Conservation (phyloP, 2,329 filamentous ascomycete species). For the Sarocladium brachiariae region DNA sequence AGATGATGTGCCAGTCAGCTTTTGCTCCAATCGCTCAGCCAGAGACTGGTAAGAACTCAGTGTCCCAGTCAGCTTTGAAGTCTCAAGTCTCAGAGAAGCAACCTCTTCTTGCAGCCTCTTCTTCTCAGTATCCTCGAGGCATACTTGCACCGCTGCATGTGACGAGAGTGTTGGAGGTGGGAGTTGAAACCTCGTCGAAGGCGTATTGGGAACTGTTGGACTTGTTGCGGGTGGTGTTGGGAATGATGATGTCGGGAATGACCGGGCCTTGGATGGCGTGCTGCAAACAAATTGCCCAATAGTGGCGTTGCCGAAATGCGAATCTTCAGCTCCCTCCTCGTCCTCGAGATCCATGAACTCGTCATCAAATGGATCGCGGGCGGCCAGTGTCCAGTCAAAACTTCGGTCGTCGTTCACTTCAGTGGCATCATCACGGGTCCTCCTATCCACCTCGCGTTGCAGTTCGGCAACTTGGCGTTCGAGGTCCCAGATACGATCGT, state of each 20-base stretch:
- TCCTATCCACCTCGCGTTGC: constrained; percentile 23
- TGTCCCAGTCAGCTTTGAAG: constrained; percentile 38
- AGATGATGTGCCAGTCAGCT: constrained; percentile 21
- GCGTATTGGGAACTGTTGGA: constrained; percentile 31
- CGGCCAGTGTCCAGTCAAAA: constrained; percentile 43
- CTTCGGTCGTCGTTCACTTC: constrained; percentile 6
- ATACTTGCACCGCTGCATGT: constrained; percentile 33
- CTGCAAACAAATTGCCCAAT: constrained; percentile 44
- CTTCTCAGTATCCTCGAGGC: constrained; percentile 35
- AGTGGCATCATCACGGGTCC: constrained; percentile 8
- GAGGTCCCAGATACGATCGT: constrained; percentile 35
- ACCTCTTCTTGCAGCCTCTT: constrained; percentile 39
- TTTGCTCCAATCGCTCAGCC: constrained; percentile 27
- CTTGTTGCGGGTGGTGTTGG: constrained; percentile 51
- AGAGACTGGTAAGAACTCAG: constrained; percentile 41
- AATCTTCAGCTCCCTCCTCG: constrained; percentile 25
- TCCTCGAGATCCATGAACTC: constrained; percentile 32
- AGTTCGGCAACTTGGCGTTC: constrained; percentile 33
- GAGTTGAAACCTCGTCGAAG: constrained; percentile 23
- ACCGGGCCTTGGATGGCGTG: constrained; percentile 37
- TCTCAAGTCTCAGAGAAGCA: constrained; percentile 39
- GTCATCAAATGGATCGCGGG: constrained; percentile 37
- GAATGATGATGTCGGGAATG: constrained; percentile 32
- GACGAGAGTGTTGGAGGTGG: constrained; percentile 17
- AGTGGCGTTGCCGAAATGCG: constrained; percentile 40